Evolutionary conservation across 345 rosid species (phyloP).

Genomic region (Melaleuca alternifolia): DNA sequence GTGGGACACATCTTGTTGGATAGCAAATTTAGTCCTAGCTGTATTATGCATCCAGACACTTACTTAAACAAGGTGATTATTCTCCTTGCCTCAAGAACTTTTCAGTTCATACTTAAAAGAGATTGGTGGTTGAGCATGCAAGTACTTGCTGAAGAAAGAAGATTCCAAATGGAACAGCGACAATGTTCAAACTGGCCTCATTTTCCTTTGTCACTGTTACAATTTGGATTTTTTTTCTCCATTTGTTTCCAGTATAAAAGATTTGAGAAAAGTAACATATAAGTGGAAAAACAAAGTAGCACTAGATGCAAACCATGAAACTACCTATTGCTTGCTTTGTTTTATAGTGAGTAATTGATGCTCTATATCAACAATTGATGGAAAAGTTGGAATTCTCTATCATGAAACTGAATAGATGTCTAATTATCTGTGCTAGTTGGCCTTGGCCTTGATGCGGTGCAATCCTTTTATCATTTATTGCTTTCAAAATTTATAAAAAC

Average conservation of each 20-base stretch:
- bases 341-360: neutral
- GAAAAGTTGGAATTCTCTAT: neutral
- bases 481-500: no score
- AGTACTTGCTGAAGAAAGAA: neutral
- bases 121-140: neutral
- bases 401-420: neutral
- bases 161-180: neutral
- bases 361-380: neutral
- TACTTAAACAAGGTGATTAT: constrained; percentile 72
- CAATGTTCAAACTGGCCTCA: neutral
- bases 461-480: neutral
- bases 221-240: neutral
- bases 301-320: neutral
- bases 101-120: neutral
- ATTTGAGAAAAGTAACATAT: neutral
- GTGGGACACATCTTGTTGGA: constrained; percentile 49
- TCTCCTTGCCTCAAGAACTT: neutral
- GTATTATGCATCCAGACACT: constrained; percentile 91
- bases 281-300: neutral
- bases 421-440: neutral
- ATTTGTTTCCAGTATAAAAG: neutral
- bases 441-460: neutral
- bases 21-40: constrained; percentile 53
- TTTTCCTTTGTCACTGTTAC: neutral
- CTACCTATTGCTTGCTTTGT: neutral